These are phyloP conservation scores for Pyrenophora teres DNA, from an alignment of 2,329 filamentous ascomycete species.

Conservation along the genomic window DNA sequence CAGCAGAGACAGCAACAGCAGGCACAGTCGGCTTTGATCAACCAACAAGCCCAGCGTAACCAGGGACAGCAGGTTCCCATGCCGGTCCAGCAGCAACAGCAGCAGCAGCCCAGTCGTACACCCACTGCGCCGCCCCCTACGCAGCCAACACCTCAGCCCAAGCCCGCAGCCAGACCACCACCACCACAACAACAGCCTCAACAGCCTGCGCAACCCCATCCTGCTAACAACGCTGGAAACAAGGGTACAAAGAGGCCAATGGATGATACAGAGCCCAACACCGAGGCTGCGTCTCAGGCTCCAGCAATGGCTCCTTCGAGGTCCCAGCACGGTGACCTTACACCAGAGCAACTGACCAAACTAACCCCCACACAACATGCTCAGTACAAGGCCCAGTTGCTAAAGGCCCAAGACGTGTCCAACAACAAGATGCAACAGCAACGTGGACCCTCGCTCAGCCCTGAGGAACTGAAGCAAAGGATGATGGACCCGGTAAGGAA, in stretches of 20 bases:
- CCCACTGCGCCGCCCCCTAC: constrained; percentile 27
- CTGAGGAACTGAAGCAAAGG: constrained; percentile 32
- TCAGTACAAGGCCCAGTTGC: constrained; percentile 38
- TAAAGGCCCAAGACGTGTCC: constrained; percentile 42
- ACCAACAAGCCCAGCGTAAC: constrained; percentile 14
- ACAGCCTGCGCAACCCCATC: constrained; percentile 26
- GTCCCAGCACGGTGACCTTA: constrained; percentile 39
- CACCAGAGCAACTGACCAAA: constrained; percentile 42
- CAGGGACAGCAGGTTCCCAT: constrained; percentile 14
- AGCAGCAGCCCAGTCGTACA: constrained; percentile 31
- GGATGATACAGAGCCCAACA: constrained; percentile 50
- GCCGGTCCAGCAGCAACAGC: constrained; percentile 15
- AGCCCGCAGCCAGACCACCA: constrained; percentile 24
- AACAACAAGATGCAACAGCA: constrained; percentile 38
- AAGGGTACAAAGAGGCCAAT: constrained; percentile 46
- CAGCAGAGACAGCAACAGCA: constrained; percentile 31
- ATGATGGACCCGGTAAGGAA: constrained; percentile 35
- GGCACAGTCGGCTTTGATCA: constrained; percentile 9
- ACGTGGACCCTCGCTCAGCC: constrained; percentile 22
- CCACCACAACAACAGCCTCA: too few relatives aligned
- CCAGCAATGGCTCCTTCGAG: constrained; percentile 41
- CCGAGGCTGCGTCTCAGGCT: constrained; percentile 43
- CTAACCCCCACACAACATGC: constrained; percentile 41
- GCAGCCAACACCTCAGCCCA: constrained; percentile 31
- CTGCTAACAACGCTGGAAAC: constrained; percentile 24